Base-by-base conservation (phyloP, 2,329 filamentous ascomycete genomes). In the Myotisia sp. region DNA sequence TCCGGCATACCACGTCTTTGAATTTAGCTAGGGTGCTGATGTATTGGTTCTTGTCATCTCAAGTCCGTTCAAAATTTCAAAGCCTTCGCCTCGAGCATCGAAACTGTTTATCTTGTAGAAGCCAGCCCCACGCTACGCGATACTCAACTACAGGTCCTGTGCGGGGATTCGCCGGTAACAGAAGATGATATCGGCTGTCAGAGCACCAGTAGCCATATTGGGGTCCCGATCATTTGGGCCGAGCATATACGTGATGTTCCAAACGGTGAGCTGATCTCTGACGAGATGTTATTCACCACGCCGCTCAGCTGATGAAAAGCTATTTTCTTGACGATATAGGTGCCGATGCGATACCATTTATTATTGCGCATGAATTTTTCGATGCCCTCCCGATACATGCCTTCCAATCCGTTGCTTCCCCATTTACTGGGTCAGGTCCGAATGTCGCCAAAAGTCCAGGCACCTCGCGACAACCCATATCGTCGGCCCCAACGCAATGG, bases 281-380 rank as follows among this genome's bases (percentile, higher is more conserved):
- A 70, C 40, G 81, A 80, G 51, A 81, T 76, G 14, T 87, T 90
- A 1, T 92, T 95, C 56, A 92, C 95, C 41, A 73, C 95, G 30
- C 90, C 90, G 3, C 90, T n/a, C n/a, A n/a, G n/a, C n/a, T 24
- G 22, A 8, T 24, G 22, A 24, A 8, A 8, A 10, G 10, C 22
- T 12, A 24, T 7, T 24, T 24, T 24, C 10, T 24, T 12, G n/a
- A n/a, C n/a, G n/a, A n/a, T n/a, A n/a, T n/a, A n/a, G n/a, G n/a
- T n/a, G n/a, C n/a, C n/a, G 67, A 70, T 40, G 81, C 79, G 51
- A 81, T 76, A 14, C 87, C 90, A 1, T 92, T 95, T 56, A 92
- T 98, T 40, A 73, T 95, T 31, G 90, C 90, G 3, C 90, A 98
- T 55, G 90, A 98, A 54, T 95, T 98, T 66, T 98, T 98, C 61